Conservation (phyloP, 805 yeast genomes). For the Zygotorulaspora sp. region DNA sequence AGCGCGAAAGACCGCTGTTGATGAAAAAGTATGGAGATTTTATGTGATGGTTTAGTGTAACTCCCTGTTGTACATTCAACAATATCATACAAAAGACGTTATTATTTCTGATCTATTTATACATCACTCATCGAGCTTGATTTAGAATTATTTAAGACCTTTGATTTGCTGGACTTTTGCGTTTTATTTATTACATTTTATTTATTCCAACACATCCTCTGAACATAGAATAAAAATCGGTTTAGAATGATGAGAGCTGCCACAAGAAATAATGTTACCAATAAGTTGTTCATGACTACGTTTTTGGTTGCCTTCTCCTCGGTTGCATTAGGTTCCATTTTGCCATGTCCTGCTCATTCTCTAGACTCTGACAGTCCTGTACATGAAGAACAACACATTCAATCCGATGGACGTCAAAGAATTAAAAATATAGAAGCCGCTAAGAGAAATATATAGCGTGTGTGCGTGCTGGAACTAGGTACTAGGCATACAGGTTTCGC, state of each 20-base stretch:
- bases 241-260: slow-evolving; percentile 52
- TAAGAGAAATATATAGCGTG: neutral
- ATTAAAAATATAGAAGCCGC: neutral
- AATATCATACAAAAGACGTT: neutral
- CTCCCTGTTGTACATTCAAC: neutral
- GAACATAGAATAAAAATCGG: no score
- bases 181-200: neutral
- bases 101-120: no score
- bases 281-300: slow-evolving; percentile 53
- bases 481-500: no score
- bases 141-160: neutral
- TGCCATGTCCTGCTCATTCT: slow-evolving; percentile 44
- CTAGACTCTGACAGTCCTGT: slow-evolving; percentile 40
- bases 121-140: neutral
- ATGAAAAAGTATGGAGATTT: neutral
- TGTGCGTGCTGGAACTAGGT: no score
- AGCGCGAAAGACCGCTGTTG: neutral
- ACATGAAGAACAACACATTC: slow-evolving; percentile 18
- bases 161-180: neutral
- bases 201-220: neutral
- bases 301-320: slow-evolving; percentile 55
- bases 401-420: slow-evolving; percentile 3
- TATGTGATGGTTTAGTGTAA: neutral
- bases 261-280: slow-evolving; percentile 48
- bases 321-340: slow-evolving; percentile 40